Base-by-base conservation (phyloP, 179 eudicot species). In the Silene noctiflora region DNA sequence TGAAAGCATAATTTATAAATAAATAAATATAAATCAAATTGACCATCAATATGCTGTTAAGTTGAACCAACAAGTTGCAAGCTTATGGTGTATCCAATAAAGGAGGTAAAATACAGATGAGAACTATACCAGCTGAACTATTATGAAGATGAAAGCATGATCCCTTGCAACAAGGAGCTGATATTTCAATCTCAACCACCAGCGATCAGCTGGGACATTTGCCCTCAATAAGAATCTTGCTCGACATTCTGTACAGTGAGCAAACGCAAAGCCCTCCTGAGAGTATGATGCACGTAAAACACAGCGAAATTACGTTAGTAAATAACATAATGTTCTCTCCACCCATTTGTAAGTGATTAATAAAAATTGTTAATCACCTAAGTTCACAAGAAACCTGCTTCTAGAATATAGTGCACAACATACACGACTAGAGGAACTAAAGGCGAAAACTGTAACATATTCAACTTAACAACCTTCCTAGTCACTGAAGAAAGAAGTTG, bases 181-280 rank as follows among this genome's bases (percentile, higher is more conserved):
- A 84, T 92, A 94, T 84, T 94, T 95, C 71, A 95, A 85, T 86
- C 96, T 90, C 83, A 90, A 83, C 99, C 96, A 93, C 97, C 99
- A 91, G 83, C 97, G 96, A 79, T 94, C 94, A 75, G 94, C 83
- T 53, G 97, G 97, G 75, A 94, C 90, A 85, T 94, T 94, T 72
- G 98, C 96, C 71, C 91, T 91, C 83, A 94, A 78, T 85, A 92
- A 78, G 84, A 94, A 94, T 80, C 82, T 85, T 66, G 90, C 98
- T 67, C 91, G 88, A 84, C 98, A 94, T 86, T 94, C 98, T 84
- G 98, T 94, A 85, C 98, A 94, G 84, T 94, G 98, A 84, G 98
- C 89, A 89, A 94, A 94, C 76, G 97, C 98, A 87, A 91, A 93
- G 25, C 99, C 99, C 86, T 95, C 99, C 98, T 94, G 92, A 62